These are phyloP conservation scores for Capsicum chinense DNA, from an alignment of 257 asterid species.

Conservation along the genomic window DNA sequence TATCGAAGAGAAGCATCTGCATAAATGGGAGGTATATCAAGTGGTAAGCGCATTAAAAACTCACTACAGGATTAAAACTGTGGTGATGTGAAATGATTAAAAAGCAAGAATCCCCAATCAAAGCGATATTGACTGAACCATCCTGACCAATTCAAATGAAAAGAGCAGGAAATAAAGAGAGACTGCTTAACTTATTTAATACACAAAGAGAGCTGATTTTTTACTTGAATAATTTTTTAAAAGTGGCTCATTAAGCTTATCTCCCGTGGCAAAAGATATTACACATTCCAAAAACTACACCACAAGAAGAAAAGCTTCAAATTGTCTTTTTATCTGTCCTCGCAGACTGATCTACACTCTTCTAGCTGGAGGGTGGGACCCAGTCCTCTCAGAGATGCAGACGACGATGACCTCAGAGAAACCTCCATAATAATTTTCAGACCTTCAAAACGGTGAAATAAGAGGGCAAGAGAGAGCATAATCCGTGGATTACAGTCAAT, in stretches of 20 bases:
- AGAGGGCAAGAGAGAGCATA: neutral
- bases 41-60: neutral
- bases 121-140: neutral
- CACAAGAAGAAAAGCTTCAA: neutral
- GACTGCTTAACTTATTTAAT: neutral
- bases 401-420: neutral
- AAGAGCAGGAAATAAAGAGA: slow-evolving; percentile 4
- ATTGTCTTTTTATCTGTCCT: neutral
- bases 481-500: neutral
- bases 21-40: neutral
- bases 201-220: neutral
- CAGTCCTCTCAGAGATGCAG: neutral
- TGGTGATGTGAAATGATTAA: neutral
- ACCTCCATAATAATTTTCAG: neutral
- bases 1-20: neutral
- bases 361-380: neutral
- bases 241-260: neutral
- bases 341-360: slow-evolving; percentile 19
- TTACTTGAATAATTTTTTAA: neutral
- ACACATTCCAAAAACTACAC: neutral
- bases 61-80: neutral
- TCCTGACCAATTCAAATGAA: neutral
- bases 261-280: neutral
- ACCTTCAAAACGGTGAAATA: neutral
- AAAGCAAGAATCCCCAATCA: slow-evolving; percentile 10